These are phyloP conservation scores for Haplosporangium sp. DNA, from an alignment of 371 early-diverging fungal species.

Conservation along the genomic window DNA sequence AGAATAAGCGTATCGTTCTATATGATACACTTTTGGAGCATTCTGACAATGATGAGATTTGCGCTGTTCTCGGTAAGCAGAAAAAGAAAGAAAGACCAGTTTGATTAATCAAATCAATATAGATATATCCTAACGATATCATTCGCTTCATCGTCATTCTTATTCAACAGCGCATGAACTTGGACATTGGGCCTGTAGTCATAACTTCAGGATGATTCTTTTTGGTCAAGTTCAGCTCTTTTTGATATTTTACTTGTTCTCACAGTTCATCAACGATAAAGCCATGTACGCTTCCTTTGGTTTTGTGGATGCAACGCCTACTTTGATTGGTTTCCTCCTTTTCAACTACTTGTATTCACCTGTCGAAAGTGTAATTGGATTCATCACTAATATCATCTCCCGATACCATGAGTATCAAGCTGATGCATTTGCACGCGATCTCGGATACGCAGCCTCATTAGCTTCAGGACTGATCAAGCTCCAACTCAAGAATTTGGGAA, in stretches of 20 bases:
- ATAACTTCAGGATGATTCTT: conserved; percentile 81
- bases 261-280: conserved; percentile 74
- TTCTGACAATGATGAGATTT: conserved; percentile 86
- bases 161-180: conserved; percentile 86
- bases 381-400: conserved; percentile 85
- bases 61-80: conserved; percentile 86
- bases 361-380: conserved; percentile 80
- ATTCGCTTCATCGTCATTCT: not conserved
- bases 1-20: conserved; percentile 97
- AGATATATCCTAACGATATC: not conserved
- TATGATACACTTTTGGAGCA: conserved; percentile 97
- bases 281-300: conserved; percentile 90
- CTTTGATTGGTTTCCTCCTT: conserved; percentile 88
- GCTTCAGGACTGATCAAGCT: conserved; percentile 91
- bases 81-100: not conserved
- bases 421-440: conserved; percentile 91
- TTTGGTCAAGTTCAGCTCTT: conserved; percentile 85
- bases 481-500: conserved; percentile 90
- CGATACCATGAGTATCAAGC: conserved; percentile 96
- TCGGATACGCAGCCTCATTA: conserved; percentile 87
- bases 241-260: conserved; percentile 87
- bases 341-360: conserved; percentile 88
- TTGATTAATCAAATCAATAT: not conserved
- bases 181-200: conserved; percentile 96
- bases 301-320: conserved; percentile 75